These are phyloP conservation scores for Corymbia maculata DNA, from an alignment of 345 rosid genomes.

Conservation along the genomic window DNA sequence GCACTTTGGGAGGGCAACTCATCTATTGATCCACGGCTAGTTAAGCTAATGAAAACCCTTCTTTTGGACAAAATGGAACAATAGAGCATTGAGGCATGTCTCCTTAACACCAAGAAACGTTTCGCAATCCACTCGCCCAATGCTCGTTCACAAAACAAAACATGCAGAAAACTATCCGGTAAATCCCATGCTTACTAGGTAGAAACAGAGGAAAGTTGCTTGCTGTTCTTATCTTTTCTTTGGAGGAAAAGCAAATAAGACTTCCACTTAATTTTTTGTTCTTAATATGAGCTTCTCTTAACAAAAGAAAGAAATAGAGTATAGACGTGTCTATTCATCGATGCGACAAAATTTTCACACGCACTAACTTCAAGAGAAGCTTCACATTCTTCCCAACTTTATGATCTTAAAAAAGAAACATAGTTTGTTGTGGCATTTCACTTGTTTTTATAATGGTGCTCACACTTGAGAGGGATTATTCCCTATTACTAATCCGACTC, in stretches of 20 bases:
- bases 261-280: neutral
- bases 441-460: neutral
- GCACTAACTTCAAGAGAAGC: neutral
- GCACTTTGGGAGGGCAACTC: too few species aligned
- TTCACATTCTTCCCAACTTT: neutral
- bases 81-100: neutral
- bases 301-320: neutral
- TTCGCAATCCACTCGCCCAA: neutral
- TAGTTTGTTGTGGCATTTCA: neutral
- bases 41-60: too few species aligned
- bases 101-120: neutral
- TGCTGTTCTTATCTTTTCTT: neutral
- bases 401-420: neutral
- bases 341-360: neutral
- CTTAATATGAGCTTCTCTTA: neutral
- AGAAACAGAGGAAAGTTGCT: neutral
- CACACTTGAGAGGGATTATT: neutral
- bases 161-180: neutral
- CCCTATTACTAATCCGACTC: neutral
- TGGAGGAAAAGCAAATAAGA: neutral
- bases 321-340: neutral
- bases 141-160: neutral
- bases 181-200: neutral
- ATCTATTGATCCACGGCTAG: too few species aligned
- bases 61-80: too few species aligned